Base-by-base conservation (phyloP, 176 grass and related monocot species). In the Poa pratensis region DNA sequence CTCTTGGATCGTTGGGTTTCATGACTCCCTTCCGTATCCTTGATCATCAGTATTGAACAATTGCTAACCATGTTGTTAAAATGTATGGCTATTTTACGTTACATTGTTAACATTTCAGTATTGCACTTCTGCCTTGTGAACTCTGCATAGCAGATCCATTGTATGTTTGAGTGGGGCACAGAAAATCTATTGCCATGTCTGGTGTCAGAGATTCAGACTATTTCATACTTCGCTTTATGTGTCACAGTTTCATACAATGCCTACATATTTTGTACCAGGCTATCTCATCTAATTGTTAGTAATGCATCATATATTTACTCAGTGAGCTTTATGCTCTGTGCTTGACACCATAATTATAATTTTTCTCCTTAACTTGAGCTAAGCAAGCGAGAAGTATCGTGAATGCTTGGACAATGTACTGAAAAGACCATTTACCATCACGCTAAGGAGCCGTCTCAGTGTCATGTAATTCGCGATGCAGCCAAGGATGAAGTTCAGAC, bases 1-100 rank as follows among this genome's bases (percentile, higher is more conserved):
- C 90, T 16, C 88, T 95, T 40, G 93, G 93, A 75, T 95, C 93
- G 67, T 78, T 95, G 90, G 93, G 90, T 23, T 95, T 95, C 79
- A 92, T 95, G 90, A 95, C 90, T 37, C 87, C 93, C 75, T 95
- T 95, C 43, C 71, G 93, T 95, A 95, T 92, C 87, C 90, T 76
- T 73, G 30, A 53, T 81, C 80, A 63, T 72, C 11, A 42, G 20
- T 74, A 54, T 54, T 69, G 37, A 58, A 27, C 79, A 16, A 49
- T 84, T 75, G 20, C 27, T 76, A 80, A 60, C 55, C 15, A 37
- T 59, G 76, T 26, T 81, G 58, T 35, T 51, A 72, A 76, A 84
- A 13, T 24, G 45, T 68, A 39, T 68, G 19, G 20, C 28, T 53
- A 13, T 81, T 81, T 80, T 53, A 18, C 14, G 5, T 27, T 55